A percentile compares a stretch with the other conserved stretches of the same genome.
Conservation (phyloP, 2,329 filamentous ascomycete genomes). For the Aspergillus sp. region DNA sequence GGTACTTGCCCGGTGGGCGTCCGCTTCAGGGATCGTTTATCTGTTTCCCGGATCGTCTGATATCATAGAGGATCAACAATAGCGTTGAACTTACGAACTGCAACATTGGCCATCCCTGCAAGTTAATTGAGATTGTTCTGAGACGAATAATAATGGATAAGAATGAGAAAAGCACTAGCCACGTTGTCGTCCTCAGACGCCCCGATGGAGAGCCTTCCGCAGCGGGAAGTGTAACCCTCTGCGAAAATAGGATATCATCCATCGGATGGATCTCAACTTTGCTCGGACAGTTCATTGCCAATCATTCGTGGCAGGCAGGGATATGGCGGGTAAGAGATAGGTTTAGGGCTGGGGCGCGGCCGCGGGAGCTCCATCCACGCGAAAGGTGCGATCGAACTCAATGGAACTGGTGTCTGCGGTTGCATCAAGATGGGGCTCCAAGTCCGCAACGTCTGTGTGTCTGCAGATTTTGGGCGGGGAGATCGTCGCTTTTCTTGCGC, state of each 20-base stretch:
- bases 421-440: not conserved
- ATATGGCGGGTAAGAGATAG: slow-evolving; percentile 3
- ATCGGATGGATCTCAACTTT: not conserved
- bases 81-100: not conserved
- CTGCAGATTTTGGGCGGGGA: slow-evolving; percentile 1
- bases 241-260: not conserved
- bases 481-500: not conserved
- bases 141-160: not conserved
- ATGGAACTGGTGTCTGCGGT: not conserved
- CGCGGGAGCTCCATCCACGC: slow-evolving; percentile 9
- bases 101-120: slow-evolving; percentile 20
- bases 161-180: slow-evolving; percentile 1
- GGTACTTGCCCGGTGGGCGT: not conserved
- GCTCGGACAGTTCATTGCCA: not conserved
- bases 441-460: not conserved
- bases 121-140: slow-evolving; percentile 3
- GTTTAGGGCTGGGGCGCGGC: slow-evolving; percentile 6
- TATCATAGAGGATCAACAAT: slow-evolving; percentile 15
- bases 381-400: slow-evolving; percentile 1
- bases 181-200: slow-evolving; percentile 1
- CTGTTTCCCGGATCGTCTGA: slow-evolving; percentile 7
- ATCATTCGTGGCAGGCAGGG: slow-evolving; percentile 2
- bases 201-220: not conserved
- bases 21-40: not conserved
- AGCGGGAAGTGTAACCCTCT: not conserved